A percentile compares a stretch with the other conserved stretches of the same genome.
Conservation (phyloP, 345 rosid genomes). For the Lenwebbia sp. region DNA sequence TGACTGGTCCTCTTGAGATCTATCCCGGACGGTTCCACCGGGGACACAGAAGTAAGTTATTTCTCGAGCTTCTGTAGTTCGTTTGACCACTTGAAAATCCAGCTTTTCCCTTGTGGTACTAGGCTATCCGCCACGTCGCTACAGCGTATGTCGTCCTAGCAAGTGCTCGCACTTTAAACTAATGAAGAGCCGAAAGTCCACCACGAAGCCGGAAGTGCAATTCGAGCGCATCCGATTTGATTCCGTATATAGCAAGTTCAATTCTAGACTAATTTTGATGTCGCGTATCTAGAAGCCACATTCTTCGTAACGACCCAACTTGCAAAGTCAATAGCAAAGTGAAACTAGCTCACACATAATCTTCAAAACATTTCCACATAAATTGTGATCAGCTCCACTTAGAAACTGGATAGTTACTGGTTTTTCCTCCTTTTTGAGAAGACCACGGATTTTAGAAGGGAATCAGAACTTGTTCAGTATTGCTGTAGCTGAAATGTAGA, state of each 20-base stretch:
- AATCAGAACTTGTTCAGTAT: neutral
- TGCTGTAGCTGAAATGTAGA: neutral
- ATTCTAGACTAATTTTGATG: fast-evolving
- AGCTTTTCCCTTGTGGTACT: neutral
- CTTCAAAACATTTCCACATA: constrained; percentile 5
- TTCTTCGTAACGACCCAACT: neutral
- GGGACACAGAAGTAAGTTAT: neutral
- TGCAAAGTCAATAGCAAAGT: neutral
- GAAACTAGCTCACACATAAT: neutral
- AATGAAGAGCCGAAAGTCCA: neutral
- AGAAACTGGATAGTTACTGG: neutral
- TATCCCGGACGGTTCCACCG: neutral
- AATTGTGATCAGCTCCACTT: neutral
- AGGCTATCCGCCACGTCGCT: neutral
- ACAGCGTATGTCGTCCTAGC: neutral
- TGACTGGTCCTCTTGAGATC: neutral
- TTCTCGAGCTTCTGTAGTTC: neutral
- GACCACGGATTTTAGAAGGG: neutral
- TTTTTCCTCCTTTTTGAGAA: neutral
- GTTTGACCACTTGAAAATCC: neutral
- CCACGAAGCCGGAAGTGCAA: neutral
- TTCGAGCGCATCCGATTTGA: neutral
- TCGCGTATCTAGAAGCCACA: too few species aligned
- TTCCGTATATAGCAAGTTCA: neutral
- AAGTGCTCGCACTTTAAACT: neutral